These are phyloP conservation scores for Hypomyces rosellus DNA, from an alignment of 2,329 filamentous ascomycete genomes.

Conservation along the genomic window DNA sequence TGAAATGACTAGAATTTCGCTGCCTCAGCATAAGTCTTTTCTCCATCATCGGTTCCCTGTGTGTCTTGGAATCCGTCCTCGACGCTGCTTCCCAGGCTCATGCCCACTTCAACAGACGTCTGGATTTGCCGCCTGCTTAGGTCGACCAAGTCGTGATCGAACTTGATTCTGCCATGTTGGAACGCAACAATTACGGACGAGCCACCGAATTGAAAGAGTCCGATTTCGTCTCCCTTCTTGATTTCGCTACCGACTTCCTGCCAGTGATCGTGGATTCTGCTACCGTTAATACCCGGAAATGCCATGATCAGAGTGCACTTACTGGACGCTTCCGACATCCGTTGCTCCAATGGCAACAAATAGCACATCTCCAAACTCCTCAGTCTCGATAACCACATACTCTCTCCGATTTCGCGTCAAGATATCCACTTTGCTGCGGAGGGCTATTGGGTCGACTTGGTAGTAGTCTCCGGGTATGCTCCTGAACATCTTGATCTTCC, in stretches of 20 bases:
- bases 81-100: constrained; percentile 21
- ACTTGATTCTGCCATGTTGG: constrained; percentile 28
- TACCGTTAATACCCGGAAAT: not conserved
- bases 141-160: constrained; percentile 31
- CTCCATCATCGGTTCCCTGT: no score
- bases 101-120: constrained; percentile 33
- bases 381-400: constrained; percentile 29
- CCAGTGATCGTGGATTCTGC: constrained; percentile 29
- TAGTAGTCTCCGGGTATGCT: constrained; percentile 38
- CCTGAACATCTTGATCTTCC: constrained; percentile 30
- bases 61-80: no score
- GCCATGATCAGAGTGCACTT: constrained; percentile 12
- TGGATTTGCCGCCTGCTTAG: constrained; percentile 26
- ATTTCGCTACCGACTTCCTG: constrained; percentile 24
- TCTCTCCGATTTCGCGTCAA: constrained; percentile 32
- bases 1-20: no score
- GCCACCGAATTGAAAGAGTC: constrained; percentile 35
- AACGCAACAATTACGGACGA: constrained; percentile 36
- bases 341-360: constrained; percentile 37
- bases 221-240: constrained; percentile 34
- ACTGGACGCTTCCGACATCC: constrained; percentile 35
- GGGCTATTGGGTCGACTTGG: constrained; percentile 32
- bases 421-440: constrained; percentile 29
- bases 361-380: constrained; percentile 34
- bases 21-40: no score